Evolutionary conservation across 257 asterid genomes (phyloP).

Genomic region (Fraxinus excelsior): DNA sequence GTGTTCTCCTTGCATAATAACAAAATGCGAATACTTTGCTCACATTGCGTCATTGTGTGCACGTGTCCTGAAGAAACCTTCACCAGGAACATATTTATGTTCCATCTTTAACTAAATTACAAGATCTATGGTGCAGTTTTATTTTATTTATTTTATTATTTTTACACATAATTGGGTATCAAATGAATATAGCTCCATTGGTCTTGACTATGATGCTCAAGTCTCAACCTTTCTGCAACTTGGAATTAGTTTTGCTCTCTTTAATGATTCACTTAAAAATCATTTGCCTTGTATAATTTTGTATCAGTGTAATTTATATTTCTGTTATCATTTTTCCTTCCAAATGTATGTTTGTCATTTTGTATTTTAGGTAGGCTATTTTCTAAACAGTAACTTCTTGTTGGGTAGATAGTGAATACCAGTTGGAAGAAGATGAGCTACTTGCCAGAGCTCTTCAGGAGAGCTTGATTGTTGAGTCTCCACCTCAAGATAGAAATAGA

Average conservation of each 20-base stretch:
- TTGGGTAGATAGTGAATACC: slow-evolving; percentile 54
- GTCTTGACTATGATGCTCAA: background rate
- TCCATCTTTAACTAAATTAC: background rate
- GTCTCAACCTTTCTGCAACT: background rate
- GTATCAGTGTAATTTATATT: background rate
- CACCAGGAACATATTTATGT: background rate
- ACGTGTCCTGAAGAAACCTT: background rate
- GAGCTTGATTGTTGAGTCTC: slow-evolving; percentile 62
- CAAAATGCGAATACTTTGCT: background rate
- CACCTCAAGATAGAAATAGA: slow-evolving; percentile 49
- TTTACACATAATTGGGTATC: background rate
- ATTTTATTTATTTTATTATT: too few relatives aligned
- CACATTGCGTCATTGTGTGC: background rate
- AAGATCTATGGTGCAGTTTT: background rate
- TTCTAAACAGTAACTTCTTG: slow-evolving; percentile 16
- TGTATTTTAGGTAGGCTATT: background rate
- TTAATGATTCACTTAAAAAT: slow-evolving; percentile 3
- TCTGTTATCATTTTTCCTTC: background rate
- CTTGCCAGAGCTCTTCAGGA: slow-evolving; percentile 81
- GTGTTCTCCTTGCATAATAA: slow-evolving; percentile 2
- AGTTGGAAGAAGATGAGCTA: slow-evolving; percentile 70
- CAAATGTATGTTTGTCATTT: background rate
- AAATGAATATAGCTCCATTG: background rate
- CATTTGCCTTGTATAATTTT: background rate
- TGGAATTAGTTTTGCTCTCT: background rate